These are phyloP conservation scores for Xylaria palmicola DNA, from an alignment of 495 filamentous ascomycete species.

Conservation along the genomic window DNA sequence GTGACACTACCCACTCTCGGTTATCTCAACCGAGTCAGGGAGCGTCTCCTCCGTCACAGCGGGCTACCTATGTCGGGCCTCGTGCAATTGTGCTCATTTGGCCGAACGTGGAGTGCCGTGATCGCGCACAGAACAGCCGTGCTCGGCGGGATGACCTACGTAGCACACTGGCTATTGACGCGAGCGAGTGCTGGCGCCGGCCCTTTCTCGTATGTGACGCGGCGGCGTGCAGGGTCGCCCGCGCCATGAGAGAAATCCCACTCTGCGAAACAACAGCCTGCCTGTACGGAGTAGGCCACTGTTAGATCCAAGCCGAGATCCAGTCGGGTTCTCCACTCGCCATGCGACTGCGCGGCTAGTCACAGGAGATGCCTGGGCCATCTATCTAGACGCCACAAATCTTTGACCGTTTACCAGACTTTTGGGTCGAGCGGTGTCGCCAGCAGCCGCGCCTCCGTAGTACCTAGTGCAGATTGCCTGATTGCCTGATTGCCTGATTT, in stretches of 20 bases:
- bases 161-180: not conserved
- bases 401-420: conserved; percentile 3
- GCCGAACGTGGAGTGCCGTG: not conserved
- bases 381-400: conserved; percentile 8
- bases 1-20: conserved; percentile 3
- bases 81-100: not conserved
- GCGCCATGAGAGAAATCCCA: not conserved
- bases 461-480: not conserved
- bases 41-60: not conserved
- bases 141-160: no score
- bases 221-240: conserved; percentile 1
- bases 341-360: conserved; percentile 11
- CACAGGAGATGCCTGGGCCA: not conserved
- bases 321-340: conserved; percentile 9
- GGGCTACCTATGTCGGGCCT: not conserved
- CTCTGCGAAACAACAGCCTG: no score
- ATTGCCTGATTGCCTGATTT: no score
- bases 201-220: not conserved
- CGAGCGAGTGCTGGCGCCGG: not conserved
- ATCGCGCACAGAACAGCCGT: no score
- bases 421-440: conserved; percentile 8
- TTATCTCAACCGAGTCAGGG: conserved; percentile 9
- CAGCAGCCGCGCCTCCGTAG: not conserved
- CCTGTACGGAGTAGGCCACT: no score
- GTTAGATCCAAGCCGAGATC: not conserved